Percentiles rank a stretch among this genome's conserved stretches.
phyloP scores from a whole-genome alignment of 495 filamentous ascomycete species.

The Hyaloscypha finlandica region DNA sequence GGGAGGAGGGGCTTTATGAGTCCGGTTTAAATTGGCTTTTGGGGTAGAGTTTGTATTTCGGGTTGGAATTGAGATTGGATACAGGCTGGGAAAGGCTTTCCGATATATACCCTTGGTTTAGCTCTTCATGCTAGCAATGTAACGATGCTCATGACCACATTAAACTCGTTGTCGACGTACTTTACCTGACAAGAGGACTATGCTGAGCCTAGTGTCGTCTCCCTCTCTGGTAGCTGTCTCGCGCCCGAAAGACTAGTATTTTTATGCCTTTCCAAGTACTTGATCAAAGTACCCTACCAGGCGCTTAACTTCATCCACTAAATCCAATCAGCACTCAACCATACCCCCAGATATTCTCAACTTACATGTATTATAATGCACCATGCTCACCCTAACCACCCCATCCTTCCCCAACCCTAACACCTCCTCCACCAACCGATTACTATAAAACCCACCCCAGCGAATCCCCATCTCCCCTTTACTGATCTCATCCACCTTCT shows the following conservation, averaged over 20 bases:
- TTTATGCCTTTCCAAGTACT: conserved; percentile 16
- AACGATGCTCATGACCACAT: too few relatives aligned
- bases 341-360: conserved; percentile 14
- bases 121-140: neutral
- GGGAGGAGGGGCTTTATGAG: conserved; percentile 7
- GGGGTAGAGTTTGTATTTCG: neutral
- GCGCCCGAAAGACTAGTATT: neutral
- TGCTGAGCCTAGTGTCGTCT: too few relatives aligned
- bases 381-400: conserved; percentile 68
- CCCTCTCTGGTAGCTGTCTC: too few relatives aligned
- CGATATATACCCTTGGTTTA: neutral
- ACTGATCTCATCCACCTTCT: conserved; percentile 57
- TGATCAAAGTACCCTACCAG: conserved; percentile 49
- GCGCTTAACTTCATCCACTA: conserved; percentile 58
- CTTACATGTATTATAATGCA: conserved; percentile 77
- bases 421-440: conserved; percentile 60
- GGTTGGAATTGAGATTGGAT: neutral
- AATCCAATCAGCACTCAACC: conserved; percentile 18
- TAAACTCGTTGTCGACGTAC: too few relatives aligned
- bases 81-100: neutral
- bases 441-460: conserved; percentile 70
- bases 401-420: conserved; percentile 59
- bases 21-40: neutral
- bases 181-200: too few relatives aligned
- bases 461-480: conserved; percentile 55